A percentile compares a stretch with the other conserved stretches of the same genome.
Evolutionary conservation across 179 eudicot species (phyloP).

Genomic region (Amaranthus tricolor): DNA sequence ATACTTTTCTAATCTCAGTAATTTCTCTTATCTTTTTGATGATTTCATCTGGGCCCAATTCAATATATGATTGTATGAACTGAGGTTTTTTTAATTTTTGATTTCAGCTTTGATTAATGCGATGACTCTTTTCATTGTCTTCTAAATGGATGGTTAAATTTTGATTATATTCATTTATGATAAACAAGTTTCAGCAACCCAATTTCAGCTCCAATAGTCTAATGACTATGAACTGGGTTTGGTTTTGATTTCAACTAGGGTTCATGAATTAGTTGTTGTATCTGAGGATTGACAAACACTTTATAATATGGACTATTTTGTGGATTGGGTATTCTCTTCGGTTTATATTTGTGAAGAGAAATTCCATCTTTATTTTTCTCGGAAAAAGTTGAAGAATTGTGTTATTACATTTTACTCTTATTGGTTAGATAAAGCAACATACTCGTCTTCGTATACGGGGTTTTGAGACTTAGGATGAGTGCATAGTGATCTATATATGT

Average conservation of each 20-base stretch:
- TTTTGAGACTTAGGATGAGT: neutral
- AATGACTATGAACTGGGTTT: neutral
- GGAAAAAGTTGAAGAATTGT: neutral
- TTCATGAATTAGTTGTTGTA: neutral
- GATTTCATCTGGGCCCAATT: neutral
- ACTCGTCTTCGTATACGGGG: neutral
- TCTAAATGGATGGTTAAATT: neutral
- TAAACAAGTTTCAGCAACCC: neutral
- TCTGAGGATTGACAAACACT: neutral
- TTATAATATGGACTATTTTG: neutral
- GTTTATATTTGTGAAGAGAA: neutral
- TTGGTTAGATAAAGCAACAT: neutral
- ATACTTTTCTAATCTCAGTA: no score
- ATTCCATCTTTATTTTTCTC: neutral
- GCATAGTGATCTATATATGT: neutral
- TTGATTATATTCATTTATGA: neutral
- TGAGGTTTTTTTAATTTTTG: neutral
- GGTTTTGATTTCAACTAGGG: neutral
- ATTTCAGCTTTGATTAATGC: neutral
- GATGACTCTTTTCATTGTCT: neutral
- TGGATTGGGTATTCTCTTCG: neutral
- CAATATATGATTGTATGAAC: neutral
- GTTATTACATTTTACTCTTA: neutral
- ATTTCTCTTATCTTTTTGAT: no score
- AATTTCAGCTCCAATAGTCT: neutral